Percentiles rank a stretch among this genome's conserved stretches.
These are phyloP conservation scores for Mucor saturninus DNA, from an alignment of 371 early-diverging fungal species.

Conservation along the genomic window DNA sequence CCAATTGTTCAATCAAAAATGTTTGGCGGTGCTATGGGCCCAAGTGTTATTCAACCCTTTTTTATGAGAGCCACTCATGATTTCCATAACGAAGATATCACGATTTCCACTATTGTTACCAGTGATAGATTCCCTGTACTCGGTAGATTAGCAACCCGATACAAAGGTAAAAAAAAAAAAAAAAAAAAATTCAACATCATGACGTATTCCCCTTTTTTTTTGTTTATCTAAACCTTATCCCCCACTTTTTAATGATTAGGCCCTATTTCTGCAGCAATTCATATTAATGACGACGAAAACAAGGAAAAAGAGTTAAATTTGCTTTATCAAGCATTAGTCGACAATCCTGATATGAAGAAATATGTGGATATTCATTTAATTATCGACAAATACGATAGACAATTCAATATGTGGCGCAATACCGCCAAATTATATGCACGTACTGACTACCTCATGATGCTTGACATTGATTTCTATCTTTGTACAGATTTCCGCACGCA, in stretches of 20 bases:
- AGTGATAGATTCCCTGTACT: conserved; percentile 49
- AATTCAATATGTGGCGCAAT: conserved; percentile 78
- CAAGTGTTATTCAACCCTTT: conserved; percentile 56
- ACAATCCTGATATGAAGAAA: conserved; percentile 58
- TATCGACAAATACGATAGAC: conserved; percentile 66
- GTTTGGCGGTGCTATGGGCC: conserved; percentile 57
- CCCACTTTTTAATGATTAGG: conserved; percentile 8
- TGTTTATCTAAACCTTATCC: not conserved
- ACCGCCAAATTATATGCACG: conserved; percentile 70
- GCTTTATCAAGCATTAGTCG: conserved; percentile 51
- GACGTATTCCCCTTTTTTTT: no score
- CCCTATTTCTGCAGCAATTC: conserved; percentile 72
- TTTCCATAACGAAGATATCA: conserved; percentile 50
- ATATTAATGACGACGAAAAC: conserved; percentile 60
- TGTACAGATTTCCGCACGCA: conserved; percentile 63
- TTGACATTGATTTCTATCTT: conserved; percentile 72
- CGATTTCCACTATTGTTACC: conserved; percentile 58
- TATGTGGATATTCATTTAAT: conserved; percentile 70
- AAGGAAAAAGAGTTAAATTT: conserved; percentile 50
- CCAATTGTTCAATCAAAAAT: conserved; percentile 54
- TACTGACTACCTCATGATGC: conserved; percentile 70
- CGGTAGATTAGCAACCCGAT: conserved; percentile 51
- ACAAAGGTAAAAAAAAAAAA: conserved; percentile 44
- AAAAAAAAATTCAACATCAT: not conserved
- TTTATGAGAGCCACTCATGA: conserved; percentile 46